Percentiles rank a stretch among this genome's conserved stretches.
phyloP scores from a whole-genome alignment of 805 yeast genomes.

The Metschnikowia picachoensis region DNA sequence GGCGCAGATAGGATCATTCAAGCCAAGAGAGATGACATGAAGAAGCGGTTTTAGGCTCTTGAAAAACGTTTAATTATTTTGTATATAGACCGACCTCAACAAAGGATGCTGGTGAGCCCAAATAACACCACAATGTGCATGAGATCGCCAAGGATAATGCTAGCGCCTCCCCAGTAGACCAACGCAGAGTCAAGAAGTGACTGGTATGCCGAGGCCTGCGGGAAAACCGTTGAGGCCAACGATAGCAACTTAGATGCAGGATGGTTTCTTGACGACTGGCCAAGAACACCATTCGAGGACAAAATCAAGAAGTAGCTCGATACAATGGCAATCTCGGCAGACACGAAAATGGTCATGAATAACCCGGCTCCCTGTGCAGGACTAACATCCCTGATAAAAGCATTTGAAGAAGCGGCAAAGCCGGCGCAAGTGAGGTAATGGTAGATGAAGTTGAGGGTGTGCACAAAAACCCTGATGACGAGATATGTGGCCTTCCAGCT shows the following conservation, averaged over 20 bases:
- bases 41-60: constrained; percentile 12
- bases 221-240: constrained; percentile 34
- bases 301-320: constrained; percentile 32
- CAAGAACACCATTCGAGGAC: constrained; percentile 22
- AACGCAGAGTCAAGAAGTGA: constrained; percentile 26
- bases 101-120: constrained; percentile 30
- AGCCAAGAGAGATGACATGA: constrained; percentile 39
- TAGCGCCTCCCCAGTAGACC: constrained; percentile 36
- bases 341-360: constrained; percentile 27
- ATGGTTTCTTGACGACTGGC: constrained; percentile 24
- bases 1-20: constrained; percentile 39
- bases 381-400: constrained; percentile 22
- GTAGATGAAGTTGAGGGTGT: constrained; percentile 31
- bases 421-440: constrained; percentile 24
- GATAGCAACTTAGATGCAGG: constrained; percentile 26
- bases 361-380: constrained; percentile 11
- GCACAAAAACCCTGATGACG: constrained; percentile 25
- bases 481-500: constrained; percentile 32
- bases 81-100: constrained; percentile 7
- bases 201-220: constrained; percentile 27
- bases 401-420: constrained; percentile 27
- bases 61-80: neutral
- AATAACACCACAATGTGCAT: constrained; percentile 35
- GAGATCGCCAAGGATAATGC: constrained; percentile 36
- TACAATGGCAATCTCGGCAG: constrained; percentile 32